phyloP scores from a whole-genome alignment of 1,284 basidiomycete genomes.

The Lignosus rhinocerotis region DNA sequence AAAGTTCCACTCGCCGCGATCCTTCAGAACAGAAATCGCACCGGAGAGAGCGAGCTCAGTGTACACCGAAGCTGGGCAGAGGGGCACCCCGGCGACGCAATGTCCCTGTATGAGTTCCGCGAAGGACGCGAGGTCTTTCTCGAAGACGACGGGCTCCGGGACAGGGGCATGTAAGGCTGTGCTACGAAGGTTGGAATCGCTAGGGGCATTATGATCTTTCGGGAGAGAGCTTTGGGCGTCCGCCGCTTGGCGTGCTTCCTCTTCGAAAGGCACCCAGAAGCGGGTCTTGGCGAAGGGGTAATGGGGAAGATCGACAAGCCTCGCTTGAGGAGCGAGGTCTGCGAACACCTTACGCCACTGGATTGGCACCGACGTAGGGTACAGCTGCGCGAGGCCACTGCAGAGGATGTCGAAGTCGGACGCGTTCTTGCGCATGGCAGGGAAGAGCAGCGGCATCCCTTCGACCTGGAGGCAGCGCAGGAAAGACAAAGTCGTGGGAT shows the following conservation, averaged over 20 bases:
- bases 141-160: conserved; percentile 29
- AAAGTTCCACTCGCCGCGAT: conserved; percentile 32
- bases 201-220: conserved; percentile 28
- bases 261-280: conserved; percentile 58
- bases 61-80: conserved; percentile 73
- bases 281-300: conserved; percentile 60
- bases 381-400: conserved; percentile 49
- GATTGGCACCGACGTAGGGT: conserved; percentile 41
- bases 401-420: conserved; percentile 47
- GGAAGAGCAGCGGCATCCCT: conserved; percentile 39
- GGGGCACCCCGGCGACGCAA: conserved; percentile 51
- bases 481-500: conserved; percentile 57
- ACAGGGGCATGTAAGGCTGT: too few species aligned
- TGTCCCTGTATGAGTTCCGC: conserved; percentile 56
- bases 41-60: conserved; percentile 55
- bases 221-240: conserved; percentile 36
- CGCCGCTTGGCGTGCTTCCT: conserved; percentile 19
- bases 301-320: conserved; percentile 50
- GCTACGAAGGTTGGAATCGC: background rate
- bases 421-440: conserved; percentile 49
- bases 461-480: conserved; percentile 30
- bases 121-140: conserved; percentile 49
- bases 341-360: conserved; percentile 58
- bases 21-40: conserved; percentile 37
- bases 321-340: conserved; percentile 41